Base-by-base conservation (phyloP, 805 yeast species). In the Cyberlindnera sargentensis region DNA sequence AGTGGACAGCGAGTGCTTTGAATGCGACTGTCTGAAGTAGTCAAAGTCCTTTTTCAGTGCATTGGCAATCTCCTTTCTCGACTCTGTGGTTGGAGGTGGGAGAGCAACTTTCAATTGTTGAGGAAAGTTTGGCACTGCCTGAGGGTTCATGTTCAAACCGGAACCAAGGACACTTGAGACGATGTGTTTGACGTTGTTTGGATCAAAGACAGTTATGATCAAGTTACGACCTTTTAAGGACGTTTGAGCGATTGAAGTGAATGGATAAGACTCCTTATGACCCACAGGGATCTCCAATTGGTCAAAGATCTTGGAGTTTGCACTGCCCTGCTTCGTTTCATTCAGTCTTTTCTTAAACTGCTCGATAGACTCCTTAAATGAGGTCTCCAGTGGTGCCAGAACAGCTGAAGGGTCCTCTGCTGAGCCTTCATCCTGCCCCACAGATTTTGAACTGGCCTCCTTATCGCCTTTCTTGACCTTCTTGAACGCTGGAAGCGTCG, bases 151-250 rank as follows among this genome's bases (percentile, higher is more conserved):
- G 55, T 85, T 84, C 58, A 86, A 65, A 8, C 76, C 75, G 0
- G 90, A 71, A 1, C 76, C 82, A 47, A 87, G 61, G 20, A 91
- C 79, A 0, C 90, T 72, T 41, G 88, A 80, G 28, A 84, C 73
- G 28, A 91, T 75, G 47, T 75, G 72, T 53, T 86, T 83, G 34
- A 78, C 72, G 51, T 85, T 74, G 41, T 71, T 72, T 6, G 95
- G 95, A 56, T 91, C 96, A 62, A 83, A 91, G 2, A 89, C 90
- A 0, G 96, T 88, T n/a, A 91, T 76, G 41, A 87, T 68, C 51
- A 78, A 71, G 53, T 85, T 73, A 27, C 72, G 68, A 6, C 91
- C 93, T 51, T 82, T 82, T 41, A 78, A 52, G 0, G 83, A 66
- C 3, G 91, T 82, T 47, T 81, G 82, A 1, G 95, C 95, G 28